These are phyloP conservation scores for Amoebophrya sp. DNA, from an alignment of 169 alveolate genomes.

Conservation along the genomic window DNA sequence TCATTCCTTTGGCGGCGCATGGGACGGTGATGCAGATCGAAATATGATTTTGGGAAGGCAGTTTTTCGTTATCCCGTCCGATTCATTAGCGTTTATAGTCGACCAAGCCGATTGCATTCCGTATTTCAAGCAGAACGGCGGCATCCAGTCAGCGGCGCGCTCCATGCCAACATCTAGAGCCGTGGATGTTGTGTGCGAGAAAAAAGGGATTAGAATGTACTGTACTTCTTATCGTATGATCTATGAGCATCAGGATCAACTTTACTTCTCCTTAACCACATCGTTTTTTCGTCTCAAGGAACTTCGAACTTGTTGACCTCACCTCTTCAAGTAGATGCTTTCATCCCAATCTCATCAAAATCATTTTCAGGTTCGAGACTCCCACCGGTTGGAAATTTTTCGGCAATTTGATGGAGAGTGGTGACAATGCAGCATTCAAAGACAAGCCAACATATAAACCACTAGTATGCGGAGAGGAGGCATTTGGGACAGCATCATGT, in stretches of 20 bases:
- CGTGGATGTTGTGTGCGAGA: constrained; percentile 79
- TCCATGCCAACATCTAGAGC: constrained; percentile 95
- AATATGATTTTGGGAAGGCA: constrained; percentile 84
- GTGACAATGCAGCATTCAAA: constrained; percentile 42
- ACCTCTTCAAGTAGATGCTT: neutral
- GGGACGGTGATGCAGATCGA: constrained; percentile 95
- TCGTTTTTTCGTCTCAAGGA: neutral
- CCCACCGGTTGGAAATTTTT: constrained; percentile 98
- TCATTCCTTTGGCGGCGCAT: constrained; percentile 91
- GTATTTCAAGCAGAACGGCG: constrained; percentile 60
- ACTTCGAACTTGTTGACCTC: neutral
- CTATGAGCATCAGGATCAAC: neutral
- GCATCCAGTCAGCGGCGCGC: constrained; percentile 84
- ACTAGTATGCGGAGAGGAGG: constrained; percentile 85
- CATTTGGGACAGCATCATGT: constrained; percentile 89
- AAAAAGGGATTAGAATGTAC: constrained; percentile 39
- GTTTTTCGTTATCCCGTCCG: constrained; percentile 91
- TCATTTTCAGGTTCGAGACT: constrained; percentile 64
- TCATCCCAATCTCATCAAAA: neutral
- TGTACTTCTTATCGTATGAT: neutral
- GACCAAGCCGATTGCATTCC: constrained; percentile 77
- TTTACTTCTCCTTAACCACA: neutral
- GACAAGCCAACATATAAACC: constrained; percentile 46
- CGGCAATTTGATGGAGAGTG: constrained; percentile 92
- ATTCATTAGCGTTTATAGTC: constrained; percentile 84